Percentiles rank a stretch among this genome's conserved stretches.
Evolutionary conservation across 768 basidiomycete species (phyloP).

Genomic region (Trametes cingulata): DNA sequence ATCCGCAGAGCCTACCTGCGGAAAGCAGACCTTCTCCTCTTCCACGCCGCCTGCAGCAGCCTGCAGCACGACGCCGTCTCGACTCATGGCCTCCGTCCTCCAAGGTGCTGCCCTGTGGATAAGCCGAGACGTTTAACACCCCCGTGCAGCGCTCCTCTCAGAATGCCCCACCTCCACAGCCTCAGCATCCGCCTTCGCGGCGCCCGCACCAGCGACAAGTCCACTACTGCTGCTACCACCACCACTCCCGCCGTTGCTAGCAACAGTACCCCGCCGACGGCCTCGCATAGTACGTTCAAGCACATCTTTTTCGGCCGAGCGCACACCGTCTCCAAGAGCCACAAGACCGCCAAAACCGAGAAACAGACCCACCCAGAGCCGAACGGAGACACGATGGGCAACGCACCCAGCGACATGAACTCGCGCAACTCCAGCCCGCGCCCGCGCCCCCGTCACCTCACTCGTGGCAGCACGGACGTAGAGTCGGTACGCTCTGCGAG

Average conservation of each 20-base stretch:
- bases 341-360: not conserved
- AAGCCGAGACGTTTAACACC: not conserved
- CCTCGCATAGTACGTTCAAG: conserved; percentile 7
- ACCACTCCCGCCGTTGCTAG: not conserved
- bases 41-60: too few species aligned
- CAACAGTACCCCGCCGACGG: not conserved
- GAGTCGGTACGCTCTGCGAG: conserved; percentile 8
- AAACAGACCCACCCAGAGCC: too few species aligned
- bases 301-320: conserved; percentile 3
- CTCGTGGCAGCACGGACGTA: conserved; percentile 2
- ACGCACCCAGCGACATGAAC: conserved; percentile 23
- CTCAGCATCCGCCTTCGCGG: conserved; percentile 21
- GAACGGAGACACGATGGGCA: conserved; percentile 17
- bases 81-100: conserved; percentile 14
- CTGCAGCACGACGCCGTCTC: not conserved
- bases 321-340: not conserved
- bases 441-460: not conserved
- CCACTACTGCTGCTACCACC: conserved; percentile 1
- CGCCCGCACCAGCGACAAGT: conserved; percentile 5
- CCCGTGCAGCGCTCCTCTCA: not conserved
- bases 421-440: conserved; percentile 1
- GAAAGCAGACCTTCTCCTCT: too few species aligned
- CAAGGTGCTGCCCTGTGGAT: not conserved
- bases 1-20: too few species aligned
- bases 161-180: conserved; percentile 17